Evolutionary conservation across 2,329 filamentous ascomycete genomes (phyloP), one percentile per base, ranked within the genome.

Genomic region (Elsinoe necatrix): DNA sequence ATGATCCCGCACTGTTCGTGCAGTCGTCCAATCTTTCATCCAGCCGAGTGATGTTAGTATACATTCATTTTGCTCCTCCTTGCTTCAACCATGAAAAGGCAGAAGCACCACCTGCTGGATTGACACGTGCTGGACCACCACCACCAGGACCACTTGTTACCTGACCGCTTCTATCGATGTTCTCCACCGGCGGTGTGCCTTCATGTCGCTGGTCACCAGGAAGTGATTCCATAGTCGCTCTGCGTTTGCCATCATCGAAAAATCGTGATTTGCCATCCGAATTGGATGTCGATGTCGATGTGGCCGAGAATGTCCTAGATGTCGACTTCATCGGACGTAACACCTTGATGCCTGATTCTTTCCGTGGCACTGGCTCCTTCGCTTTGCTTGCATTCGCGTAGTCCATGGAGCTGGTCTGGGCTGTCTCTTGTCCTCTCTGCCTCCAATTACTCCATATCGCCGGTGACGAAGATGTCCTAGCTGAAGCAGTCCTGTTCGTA

Each of bases 51-150:
- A 25, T 42, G 12, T 43, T 42, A 11, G 14, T 34, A 27, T 18
- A 27, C 16, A 11, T 12, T 51, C 29, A 58, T 31, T 62, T 59
- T 37, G 57, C 35, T 6, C 60, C 59, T 8, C 59, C 61, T 12
- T 63, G 48, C 41, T 87, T 92, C 76, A 96, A 85, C 91, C 91
- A 97, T 11, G 87, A 85, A 73, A 97, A 97, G 2, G 92, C 92
- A 58, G 89, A 93, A 12, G 87, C 92, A n/a, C 88, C 88, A 7
- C 92, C 92, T 16, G 95, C 81, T 0, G 93, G 92, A 66, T 97
- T 97, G 29, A 82, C 77, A 55, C 68, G 68, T 42, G 63, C 67
- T 63, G 69, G 69, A 12, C 42, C 54, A 12, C 54, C 54, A 27
- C 6, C 23, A 9, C 16, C 41, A 20, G 54, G 21, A 4, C 54